Conservation (phyloP, 768 basidiomycete species). For the Basidioascus undulatus region DNA sequence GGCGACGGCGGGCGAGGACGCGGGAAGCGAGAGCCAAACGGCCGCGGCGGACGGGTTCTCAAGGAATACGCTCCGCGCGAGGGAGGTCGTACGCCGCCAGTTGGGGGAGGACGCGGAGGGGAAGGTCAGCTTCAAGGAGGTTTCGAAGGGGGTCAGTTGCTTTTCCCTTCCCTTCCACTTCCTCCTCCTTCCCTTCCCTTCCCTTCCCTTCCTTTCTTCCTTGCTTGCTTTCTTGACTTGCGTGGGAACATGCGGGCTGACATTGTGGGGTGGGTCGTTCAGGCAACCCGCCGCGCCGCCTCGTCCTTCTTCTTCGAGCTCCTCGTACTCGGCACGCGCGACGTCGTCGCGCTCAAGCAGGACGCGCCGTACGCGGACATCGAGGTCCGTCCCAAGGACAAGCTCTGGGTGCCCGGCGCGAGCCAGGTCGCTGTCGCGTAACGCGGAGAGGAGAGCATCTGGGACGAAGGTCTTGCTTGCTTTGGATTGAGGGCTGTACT, state of each 20-base stretch:
- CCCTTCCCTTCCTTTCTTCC: neutral
- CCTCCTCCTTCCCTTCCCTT: neutral
- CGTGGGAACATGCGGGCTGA: too few species aligned
- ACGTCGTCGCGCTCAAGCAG: slow-evolving; percentile 66
- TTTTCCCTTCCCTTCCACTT: slow-evolving; percentile 3
- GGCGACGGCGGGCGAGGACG: too few species aligned
- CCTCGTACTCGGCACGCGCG: slow-evolving; percentile 76
- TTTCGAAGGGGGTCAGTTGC: slow-evolving; percentile 43
- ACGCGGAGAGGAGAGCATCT: too few species aligned
- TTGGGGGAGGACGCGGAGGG: slow-evolving; percentile 27
- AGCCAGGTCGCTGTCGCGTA: too few species aligned
- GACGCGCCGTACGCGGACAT: slow-evolving; percentile 59
- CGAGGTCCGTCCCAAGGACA: slow-evolving; percentile 51
- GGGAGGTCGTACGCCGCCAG: too few species aligned
- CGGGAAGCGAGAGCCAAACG: too few species aligned
- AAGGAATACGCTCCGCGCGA: too few species aligned
- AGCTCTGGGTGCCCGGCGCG: too few species aligned
- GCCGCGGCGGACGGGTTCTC: too few species aligned
- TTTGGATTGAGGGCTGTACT: too few species aligned
- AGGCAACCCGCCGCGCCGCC: slow-evolving; percentile 79
- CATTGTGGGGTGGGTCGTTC: too few species aligned
- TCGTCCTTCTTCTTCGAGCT: slow-evolving; percentile 96
- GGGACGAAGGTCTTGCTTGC: too few species aligned
- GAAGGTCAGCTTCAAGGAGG: slow-evolving; percentile 46
- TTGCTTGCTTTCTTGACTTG: neutral